Percentiles rank a stretch among this genome's conserved stretches.
Evolutionary conservation across 352 stramenopile genomes (phyloP).

Genomic region (Globisporangium radiosum): DNA sequence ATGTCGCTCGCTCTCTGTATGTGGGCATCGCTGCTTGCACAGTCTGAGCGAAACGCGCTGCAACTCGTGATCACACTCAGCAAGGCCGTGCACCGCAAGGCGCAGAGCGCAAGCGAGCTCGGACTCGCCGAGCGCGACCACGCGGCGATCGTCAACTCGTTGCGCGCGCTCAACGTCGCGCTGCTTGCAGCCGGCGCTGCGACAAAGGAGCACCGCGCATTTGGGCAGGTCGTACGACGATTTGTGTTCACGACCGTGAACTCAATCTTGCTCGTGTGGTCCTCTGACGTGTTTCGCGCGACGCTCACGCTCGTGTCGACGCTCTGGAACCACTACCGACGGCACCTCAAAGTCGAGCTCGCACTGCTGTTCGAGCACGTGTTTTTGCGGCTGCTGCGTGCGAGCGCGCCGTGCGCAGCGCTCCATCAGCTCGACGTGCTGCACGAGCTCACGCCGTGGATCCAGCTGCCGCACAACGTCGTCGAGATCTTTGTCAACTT

Average conservation of each 20-base stretch:
- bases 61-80: slow-evolving; percentile 71
- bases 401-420: slow-evolving; percentile 30
- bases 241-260: slow-evolving; percentile 73
- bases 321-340: slow-evolving; percentile 81
- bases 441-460: slow-evolving; percentile 66
- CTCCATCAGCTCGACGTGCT: slow-evolving; percentile 74
- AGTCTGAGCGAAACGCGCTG: slow-evolving; percentile 67
- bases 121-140: slow-evolving; percentile 38
- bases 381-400: slow-evolving; percentile 65
- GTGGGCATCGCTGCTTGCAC: neutral
- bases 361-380: slow-evolving; percentile 79
- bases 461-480: slow-evolving; percentile 82
- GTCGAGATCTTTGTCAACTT: slow-evolving; percentile 88
- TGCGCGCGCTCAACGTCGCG: slow-evolving; percentile 66
- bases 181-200: slow-evolving; percentile 42
- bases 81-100: slow-evolving; percentile 62
- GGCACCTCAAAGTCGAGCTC: slow-evolving; percentile 78
- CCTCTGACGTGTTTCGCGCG: slow-evolving; percentile 44
- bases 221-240: slow-evolving; percentile 71
- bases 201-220: slow-evolving; percentile 50
- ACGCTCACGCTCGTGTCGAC: slow-evolving; percentile 65
- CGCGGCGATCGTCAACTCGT: slow-evolving; percentile 50
- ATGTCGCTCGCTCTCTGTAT: neutral
- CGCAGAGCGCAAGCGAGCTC: slow-evolving; percentile 23
- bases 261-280: slow-evolving; percentile 51